These are phyloP conservation scores for Alectoria sarmentosa DNA, from an alignment of 495 filamentous ascomycete genomes.

Conservation along the genomic window DNA sequence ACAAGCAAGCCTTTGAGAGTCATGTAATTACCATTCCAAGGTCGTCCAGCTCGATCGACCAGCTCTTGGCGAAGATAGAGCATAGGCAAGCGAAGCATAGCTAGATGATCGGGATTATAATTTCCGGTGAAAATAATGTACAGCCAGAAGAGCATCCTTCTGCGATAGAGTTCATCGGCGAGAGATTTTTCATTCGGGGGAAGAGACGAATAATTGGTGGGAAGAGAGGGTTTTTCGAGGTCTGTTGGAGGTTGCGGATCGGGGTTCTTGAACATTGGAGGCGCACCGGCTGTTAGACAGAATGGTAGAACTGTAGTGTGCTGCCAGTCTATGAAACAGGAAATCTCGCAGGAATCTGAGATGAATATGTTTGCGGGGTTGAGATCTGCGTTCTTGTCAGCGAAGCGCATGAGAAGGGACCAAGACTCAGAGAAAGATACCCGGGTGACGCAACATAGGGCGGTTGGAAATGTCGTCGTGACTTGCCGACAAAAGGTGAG, in stretches of 20 bases:
- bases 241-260: constrained; percentile 19
- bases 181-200: constrained; percentile 20
- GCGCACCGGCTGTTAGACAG: constrained; percentile 30
- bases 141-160: constrained; percentile 24
- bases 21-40: constrained; percentile 29
- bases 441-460: constrained; percentile 25
- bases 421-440: constrained; percentile 5
- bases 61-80: constrained; percentile 26
- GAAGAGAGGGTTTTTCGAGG: constrained; percentile 22
- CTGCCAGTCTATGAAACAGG: constrained; percentile 35
- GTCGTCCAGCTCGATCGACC: constrained; percentile 28
- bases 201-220: constrained; percentile 19
- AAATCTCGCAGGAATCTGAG: constrained; percentile 27
- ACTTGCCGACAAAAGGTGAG: constrained; percentile 24
- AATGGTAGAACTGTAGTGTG: constrained; percentile 30
- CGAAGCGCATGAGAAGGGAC: background rate
- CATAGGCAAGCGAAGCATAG: constrained; percentile 24
- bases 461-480: constrained; percentile 12
- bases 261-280: constrained; percentile 30
- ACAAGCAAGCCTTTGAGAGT: constrained; percentile 26
- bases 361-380: constrained; percentile 31
- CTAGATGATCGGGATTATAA: constrained; percentile 25
- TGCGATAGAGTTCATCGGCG: constrained; percentile 26
- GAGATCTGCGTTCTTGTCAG: constrained; percentile 27
- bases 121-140: constrained; percentile 27